phyloP scores from a whole-genome alignment of 176 grass and related monocot species.

The Lolium multiflorum region DNA sequence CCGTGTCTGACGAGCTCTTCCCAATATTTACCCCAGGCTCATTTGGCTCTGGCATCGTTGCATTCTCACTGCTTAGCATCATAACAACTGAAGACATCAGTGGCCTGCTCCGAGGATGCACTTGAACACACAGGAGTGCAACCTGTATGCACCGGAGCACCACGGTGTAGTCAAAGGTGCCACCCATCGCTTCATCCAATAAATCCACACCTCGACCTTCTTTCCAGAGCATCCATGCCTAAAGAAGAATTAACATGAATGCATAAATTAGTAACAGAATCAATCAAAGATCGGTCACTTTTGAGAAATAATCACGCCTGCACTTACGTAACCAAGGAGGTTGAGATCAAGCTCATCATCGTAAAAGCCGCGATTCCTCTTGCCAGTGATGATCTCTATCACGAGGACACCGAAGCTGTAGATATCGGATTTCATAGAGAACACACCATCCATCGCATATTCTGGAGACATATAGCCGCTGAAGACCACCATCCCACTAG shows the following conservation, averaged over 20 bases:
- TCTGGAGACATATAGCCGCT: conserved; percentile 28
- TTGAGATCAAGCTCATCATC: neutral
- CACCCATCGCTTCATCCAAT: neutral
- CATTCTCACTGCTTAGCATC: neutral
- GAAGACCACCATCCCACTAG: neutral
- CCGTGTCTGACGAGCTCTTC: neutral
- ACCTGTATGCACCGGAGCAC: conserved; percentile 27
- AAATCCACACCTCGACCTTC: conserved; percentile 13
- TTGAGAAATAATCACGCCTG: neutral
- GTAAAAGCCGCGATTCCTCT: conserved; percentile 20
- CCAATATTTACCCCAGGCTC: conserved; percentile 7
- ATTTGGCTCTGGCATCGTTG: conserved; percentile 9
- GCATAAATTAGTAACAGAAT: neutral
- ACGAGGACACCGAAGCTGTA: conserved; percentile 16
- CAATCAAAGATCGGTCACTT: neutral
- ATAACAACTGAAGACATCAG: conserved; percentile 20
- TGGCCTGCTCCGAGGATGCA: conserved; percentile 10
- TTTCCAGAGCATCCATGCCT: conserved; percentile 21
- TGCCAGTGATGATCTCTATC: conserved; percentile 26
- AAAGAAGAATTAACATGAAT: neutral
- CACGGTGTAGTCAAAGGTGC: conserved; percentile 9
- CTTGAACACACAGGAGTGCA: conserved; percentile 13
- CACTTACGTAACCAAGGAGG: conserved; percentile 21
- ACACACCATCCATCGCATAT: conserved; percentile 15
- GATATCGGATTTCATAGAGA: conserved; percentile 23